A percentile compares a stretch with the other conserved stretches of the same genome.
Conservation (phyloP, 2,329 filamentous ascomycete species). For the Penicillium griseofulvum region DNA sequence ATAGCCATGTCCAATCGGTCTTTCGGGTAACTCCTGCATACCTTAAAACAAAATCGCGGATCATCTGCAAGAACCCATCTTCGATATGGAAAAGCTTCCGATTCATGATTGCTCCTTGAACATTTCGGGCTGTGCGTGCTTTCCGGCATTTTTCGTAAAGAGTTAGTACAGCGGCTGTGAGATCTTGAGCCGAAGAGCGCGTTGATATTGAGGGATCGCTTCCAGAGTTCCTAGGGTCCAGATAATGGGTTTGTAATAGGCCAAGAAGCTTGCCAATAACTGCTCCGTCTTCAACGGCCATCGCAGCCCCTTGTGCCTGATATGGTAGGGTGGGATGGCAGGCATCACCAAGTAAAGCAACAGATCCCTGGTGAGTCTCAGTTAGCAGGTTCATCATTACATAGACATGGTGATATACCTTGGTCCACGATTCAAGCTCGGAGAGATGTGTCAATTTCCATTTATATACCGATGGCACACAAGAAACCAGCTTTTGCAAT, state of each 20-base stretch:
- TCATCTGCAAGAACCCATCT: constrained; percentile 15
- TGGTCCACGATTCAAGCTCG: constrained; percentile 44
- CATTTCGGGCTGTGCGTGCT: constrained; percentile 15
- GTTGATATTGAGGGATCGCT: constrained; percentile 8
- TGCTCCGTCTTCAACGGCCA: constrained; percentile 64
- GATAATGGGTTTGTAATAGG: not conserved
- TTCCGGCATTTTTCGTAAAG: constrained; percentile 20
- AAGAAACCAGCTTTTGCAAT: constrained; percentile 37
- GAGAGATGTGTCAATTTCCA: constrained; percentile 60
- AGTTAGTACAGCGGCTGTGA: not conserved
- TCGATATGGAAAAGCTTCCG: constrained; percentile 16
- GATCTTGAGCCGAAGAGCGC: not conserved
- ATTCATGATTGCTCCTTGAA: constrained; percentile 17
- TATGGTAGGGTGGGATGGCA: constrained; percentile 63
- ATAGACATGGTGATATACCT: not conserved
- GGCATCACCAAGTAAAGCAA: constrained; percentile 50
- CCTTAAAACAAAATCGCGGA: constrained; percentile 13
- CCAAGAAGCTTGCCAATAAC: constrained; percentile 59
- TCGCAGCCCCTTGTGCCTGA: constrained; percentile 64
- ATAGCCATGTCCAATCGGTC: constrained; percentile 19
- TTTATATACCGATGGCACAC: constrained; percentile 59
- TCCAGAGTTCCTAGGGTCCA: constrained; percentile 33
- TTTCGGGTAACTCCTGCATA: constrained; percentile 14
- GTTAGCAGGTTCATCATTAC: not conserved
- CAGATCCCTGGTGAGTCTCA: not conserved